These are phyloP conservation scores for Sugiyamaella floridensis DNA, from an alignment of 805 yeast genomes.

Conservation along the genomic window DNA sequence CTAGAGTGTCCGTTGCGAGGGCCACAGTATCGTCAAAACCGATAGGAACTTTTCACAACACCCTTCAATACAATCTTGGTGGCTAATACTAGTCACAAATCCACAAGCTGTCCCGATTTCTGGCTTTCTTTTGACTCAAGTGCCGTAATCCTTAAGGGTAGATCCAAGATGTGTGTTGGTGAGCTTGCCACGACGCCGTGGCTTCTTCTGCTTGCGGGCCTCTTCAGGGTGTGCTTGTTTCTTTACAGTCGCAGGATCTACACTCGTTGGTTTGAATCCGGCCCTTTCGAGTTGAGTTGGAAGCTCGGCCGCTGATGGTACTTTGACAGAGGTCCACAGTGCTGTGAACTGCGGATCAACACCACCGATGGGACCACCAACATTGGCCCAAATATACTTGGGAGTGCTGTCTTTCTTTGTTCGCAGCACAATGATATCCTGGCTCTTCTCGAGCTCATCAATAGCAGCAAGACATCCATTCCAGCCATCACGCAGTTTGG, in stretches of 20 bases:
- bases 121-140: neutral
- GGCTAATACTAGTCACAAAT: too few species aligned
- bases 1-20: too few species aligned
- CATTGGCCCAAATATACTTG: constrained; percentile 85
- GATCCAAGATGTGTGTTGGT: constrained; percentile 97
- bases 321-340: constrained; percentile 71
- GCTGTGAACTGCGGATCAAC: constrained; percentile 76
- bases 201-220: constrained; percentile 77
- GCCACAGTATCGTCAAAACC: too few species aligned
- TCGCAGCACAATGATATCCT: constrained; percentile 73
- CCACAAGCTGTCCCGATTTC: too few species aligned
- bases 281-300: constrained; percentile 71
- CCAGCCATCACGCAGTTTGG: constrained; percentile 88
- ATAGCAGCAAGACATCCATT: constrained; percentile 76
- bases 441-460: constrained; percentile 66
- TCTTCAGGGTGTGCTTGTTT: constrained; percentile 48
- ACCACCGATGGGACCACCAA: constrained; percentile 62
- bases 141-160: constrained; percentile 72
- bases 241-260: constrained; percentile 92
- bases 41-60: too few species aligned
- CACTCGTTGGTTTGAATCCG: constrained; percentile 93
- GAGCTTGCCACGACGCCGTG: constrained; percentile 84
- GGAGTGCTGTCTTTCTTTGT: constrained; percentile 93
- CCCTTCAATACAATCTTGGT: too few species aligned
- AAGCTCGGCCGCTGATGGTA: constrained; percentile 77